Percentiles rank a stretch among this genome's conserved stretches.
Evolutionary conservation across 257 asterid genomes (phyloP).

Genomic region (Haberlea rhodopensis): DNA sequence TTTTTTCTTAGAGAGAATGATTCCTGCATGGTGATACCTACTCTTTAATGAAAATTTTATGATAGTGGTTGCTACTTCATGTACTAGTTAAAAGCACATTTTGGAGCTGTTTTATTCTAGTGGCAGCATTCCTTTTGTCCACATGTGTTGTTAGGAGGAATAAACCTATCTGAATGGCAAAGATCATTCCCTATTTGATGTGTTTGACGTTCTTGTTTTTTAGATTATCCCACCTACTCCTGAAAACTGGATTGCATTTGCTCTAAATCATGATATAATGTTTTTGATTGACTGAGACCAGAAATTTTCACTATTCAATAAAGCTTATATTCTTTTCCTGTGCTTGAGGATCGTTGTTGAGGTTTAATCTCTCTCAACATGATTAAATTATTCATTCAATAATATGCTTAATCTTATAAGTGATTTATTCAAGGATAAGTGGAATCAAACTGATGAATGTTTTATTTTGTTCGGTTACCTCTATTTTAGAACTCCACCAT

Average conservation of each 20-base stretch:
- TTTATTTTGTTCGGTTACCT: background rate
- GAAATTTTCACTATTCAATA: background rate
- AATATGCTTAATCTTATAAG: background rate
- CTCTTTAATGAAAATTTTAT: background rate
- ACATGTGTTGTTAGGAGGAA: background rate
- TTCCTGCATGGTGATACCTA: background rate
- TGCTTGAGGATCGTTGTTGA: background rate
- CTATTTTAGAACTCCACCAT: background rate
- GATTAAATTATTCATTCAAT: background rate
- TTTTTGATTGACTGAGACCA: background rate
- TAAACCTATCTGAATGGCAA: background rate
- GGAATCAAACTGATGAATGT: background rate
- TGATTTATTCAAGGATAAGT: background rate
- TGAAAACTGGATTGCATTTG: background rate
- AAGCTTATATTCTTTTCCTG: background rate
- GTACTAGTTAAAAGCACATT: background rate
- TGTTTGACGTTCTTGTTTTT: background rate
- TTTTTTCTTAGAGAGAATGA: background rate
- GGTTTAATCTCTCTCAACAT: background rate
- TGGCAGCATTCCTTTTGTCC: background rate
- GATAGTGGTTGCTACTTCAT: constrained; percentile 1
- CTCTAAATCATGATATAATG: too few relatives aligned
- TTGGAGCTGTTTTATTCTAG: background rate
- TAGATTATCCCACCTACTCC: background rate
- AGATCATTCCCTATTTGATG: background rate